Conservation (phyloP, 2,329 filamentous ascomycete species). For the Xylaria sp. region DNA sequence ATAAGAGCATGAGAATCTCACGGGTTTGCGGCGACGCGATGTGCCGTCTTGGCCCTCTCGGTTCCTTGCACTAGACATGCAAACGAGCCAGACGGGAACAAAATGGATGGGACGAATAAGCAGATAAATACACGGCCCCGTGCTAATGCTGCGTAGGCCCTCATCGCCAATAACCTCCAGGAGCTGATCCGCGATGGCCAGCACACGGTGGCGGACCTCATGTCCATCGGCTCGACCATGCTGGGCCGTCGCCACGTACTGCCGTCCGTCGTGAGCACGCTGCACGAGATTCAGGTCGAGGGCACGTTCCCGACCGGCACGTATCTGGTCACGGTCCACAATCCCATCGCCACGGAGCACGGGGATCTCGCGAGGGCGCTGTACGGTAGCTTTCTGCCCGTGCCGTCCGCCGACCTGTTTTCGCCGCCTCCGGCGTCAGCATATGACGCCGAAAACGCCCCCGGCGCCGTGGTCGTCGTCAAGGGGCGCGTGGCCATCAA, state of each 20-base stretch:
- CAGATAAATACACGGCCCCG: neutral
- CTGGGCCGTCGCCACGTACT: conserved; percentile 92
- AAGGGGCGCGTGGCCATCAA: conserved; percentile 74
- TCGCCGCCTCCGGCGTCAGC: conserved; percentile 70
- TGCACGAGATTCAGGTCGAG: conserved; percentile 90
- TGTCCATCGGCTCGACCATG: conserved; percentile 90
- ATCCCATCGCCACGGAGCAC: conserved; percentile 86
- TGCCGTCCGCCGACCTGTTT: conserved; percentile 76
- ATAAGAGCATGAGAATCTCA: neutral
- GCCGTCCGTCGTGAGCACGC: conserved; percentile 80
- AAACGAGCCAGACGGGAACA: neutral
- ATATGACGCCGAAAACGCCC: conserved; percentile 74
- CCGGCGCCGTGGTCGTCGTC: conserved; percentile 82
- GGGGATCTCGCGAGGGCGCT: conserved; percentile 87
- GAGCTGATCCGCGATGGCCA: conserved; percentile 98
- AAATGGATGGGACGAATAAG: neutral
- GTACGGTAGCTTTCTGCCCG: conserved; percentile 89
- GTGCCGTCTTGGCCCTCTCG: conserved; percentile 12
- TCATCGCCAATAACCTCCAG: conserved; percentile 89
- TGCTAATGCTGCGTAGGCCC: conserved; percentile 60
- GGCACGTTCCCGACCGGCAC: conserved; percentile 92
- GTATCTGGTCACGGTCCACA: conserved; percentile 93
- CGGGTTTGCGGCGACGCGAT: neutral
- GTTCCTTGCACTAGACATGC: neutral
- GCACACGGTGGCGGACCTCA: conserved; percentile 91